phyloP scores from a whole-genome alignment of 176 grass and related monocot genomes.

The Typha latifolia region DNA sequence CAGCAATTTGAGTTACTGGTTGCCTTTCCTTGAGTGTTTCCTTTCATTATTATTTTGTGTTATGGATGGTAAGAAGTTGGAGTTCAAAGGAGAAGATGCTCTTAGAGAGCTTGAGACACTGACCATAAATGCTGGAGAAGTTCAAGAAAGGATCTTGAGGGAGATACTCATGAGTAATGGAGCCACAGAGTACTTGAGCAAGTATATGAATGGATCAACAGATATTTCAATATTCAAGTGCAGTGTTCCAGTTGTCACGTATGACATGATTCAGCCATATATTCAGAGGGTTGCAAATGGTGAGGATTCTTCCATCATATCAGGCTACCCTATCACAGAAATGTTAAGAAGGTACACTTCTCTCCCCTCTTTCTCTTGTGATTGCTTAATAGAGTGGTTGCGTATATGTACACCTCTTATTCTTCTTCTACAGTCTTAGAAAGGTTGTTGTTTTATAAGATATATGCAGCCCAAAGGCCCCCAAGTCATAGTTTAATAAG shows the following conservation, averaged over 20 bases:
- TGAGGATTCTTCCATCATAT: slow-evolving; percentile 65
- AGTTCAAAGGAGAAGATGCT: slow-evolving; percentile 37
- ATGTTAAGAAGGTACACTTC: slow-evolving; percentile 49
- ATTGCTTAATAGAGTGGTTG: background rate
- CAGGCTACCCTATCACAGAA: slow-evolving; percentile 43
- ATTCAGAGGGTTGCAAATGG: slow-evolving; percentile 49
- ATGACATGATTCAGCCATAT: slow-evolving; percentile 49
- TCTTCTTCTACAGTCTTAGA: no score
- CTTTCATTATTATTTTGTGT: slow-evolving; percentile 9
- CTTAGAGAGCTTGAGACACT: slow-evolving; percentile 62
- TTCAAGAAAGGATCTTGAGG: slow-evolving; percentile 42
- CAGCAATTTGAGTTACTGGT: slow-evolving; percentile 24
- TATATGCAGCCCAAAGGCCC: no score
- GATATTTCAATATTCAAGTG: slow-evolving; percentile 47
- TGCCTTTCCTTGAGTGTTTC: slow-evolving; percentile 21
- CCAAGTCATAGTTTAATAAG: no score
- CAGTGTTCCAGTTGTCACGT: slow-evolving; percentile 50
- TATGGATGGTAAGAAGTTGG: slow-evolving; percentile 46
- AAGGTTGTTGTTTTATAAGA: no score
- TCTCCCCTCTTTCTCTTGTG: slow-evolving; percentile 2
- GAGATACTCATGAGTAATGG: slow-evolving; percentile 61
- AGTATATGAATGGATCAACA: slow-evolving; percentile 51
- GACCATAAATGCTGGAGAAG: slow-evolving; percentile 48
- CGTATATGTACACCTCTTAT: no score
- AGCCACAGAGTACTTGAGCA: slow-evolving; percentile 49